A percentile compares a stretch with the other conserved stretches of the same genome.
Conservation (phyloP, 2,329 filamentous ascomycete genomes). For the Colletotrichum sp. region DNA sequence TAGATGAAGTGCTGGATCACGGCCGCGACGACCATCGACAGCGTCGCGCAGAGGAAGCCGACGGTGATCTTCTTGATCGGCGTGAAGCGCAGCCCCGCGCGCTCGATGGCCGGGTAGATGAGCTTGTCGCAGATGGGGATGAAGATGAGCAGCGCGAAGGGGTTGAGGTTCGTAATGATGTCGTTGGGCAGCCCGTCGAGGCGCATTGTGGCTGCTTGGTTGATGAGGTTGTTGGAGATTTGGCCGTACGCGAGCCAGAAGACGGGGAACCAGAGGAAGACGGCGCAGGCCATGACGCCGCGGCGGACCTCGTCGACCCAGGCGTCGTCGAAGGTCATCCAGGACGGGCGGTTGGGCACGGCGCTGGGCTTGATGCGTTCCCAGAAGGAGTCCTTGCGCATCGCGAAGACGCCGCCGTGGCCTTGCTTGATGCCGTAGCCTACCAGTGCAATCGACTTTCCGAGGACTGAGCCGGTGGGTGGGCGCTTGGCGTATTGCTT, state of each 20-base stretch:
- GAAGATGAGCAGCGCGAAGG: constrained; percentile 73
- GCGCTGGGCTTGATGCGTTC: constrained; percentile 47
- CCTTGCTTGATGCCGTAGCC: constrained; percentile 2
- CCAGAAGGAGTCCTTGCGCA: constrained; percentile 54
- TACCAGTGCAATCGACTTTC: constrained; percentile 45
- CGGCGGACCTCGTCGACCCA: constrained; percentile 69
- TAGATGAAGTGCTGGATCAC: constrained; percentile 55
- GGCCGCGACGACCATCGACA: constrained; percentile 35
- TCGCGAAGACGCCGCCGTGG: constrained; percentile 38
- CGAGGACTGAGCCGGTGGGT: constrained; percentile 53
- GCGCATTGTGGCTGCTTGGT: constrained; percentile 16
- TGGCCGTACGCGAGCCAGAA: constrained; percentile 20
- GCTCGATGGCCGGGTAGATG: constrained; percentile 63
- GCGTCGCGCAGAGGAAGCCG: constrained; percentile 28
- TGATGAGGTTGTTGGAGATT: constrained; percentile 16
- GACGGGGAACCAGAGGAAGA: constrained; percentile 48
- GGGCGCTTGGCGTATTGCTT: constrained; percentile 46
- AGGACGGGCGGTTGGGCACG: constrained; percentile 38
- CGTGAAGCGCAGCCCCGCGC: constrained; percentile 59
- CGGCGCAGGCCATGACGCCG: constrained; percentile 57
- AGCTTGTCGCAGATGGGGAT: constrained; percentile 71
- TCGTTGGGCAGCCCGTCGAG: constrained; percentile 17
- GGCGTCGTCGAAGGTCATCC: constrained; percentile 70
- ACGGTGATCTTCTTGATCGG: constrained; percentile 68
- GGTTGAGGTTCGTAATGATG: constrained; percentile 19